phyloP scores from a whole-genome alignment of 805 yeast genomes.

The Myxozyma melibiosi region DNA sequence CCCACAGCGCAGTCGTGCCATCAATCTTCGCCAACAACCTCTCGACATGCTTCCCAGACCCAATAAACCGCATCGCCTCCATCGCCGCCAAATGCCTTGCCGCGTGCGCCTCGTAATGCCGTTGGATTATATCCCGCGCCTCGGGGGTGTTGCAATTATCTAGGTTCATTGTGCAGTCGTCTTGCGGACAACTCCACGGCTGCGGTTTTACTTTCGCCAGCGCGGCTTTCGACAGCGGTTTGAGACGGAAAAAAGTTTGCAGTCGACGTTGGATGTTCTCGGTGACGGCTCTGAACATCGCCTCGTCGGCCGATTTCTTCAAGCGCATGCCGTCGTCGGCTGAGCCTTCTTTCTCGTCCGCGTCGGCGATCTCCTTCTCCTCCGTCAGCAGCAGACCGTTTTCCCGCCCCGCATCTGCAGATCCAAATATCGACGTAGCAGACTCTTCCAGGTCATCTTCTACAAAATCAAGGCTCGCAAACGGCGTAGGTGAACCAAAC shows the following conservation, averaged over 20 bases:
- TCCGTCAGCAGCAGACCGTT: no score
- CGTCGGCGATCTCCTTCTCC: not conserved
- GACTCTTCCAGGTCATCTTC: conserved; percentile 13
- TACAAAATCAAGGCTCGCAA: not conserved
- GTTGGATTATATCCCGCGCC: conserved; percentile 22
- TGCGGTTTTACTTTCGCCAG: not conserved
- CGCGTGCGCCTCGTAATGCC: conserved; percentile 28
- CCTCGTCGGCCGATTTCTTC: conserved; percentile 17
- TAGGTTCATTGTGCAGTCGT: conserved; percentile 16
- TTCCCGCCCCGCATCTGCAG: not conserved
- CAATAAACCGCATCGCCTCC: conserved; percentile 16
- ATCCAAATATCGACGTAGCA: not conserved
- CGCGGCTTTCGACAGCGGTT: not conserved
- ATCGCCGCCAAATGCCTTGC: conserved; percentile 20
- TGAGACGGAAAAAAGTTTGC: conserved; percentile 10
- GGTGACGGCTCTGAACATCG: conserved; percentile 18
- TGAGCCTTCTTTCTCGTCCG: not conserved
- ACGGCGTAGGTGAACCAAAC: conserved; percentile 13
- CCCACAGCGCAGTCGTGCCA: conserved; percentile 21
- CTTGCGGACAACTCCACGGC: conserved; percentile 28
- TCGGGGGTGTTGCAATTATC: conserved; percentile 16
- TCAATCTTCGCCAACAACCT: conserved; percentile 23
- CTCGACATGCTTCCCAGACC: conserved; percentile 17
- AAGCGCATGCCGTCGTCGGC: conserved; percentile 2
- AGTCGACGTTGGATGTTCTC: conserved; percentile 19